phyloP scores from a whole-genome alignment of 441 rosid genomes.

The Pelargonium australe region DNA sequence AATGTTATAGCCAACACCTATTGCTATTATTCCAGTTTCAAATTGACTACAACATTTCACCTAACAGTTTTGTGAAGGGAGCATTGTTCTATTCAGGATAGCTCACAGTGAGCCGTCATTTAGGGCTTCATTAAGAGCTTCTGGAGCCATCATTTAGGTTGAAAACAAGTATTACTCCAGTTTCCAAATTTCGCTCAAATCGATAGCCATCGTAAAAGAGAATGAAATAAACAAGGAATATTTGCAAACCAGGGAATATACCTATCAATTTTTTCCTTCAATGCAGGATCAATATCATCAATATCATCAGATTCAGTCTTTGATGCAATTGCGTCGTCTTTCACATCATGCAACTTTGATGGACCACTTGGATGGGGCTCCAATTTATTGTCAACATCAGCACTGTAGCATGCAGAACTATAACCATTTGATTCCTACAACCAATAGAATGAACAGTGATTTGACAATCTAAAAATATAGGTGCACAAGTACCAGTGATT shows the following conservation, averaged over 20 bases:
- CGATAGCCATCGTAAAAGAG: neutral
- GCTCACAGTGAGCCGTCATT: neutral
- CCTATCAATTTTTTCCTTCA: slow-evolving; percentile 80
- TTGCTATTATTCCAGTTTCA: too few relatives aligned
- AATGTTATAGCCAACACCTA: neutral
- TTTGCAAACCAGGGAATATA: slow-evolving; percentile 21
- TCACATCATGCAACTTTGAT: slow-evolving; percentile 30
- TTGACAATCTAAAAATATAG: neutral
- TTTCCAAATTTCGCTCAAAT: neutral
- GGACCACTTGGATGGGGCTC: slow-evolving; percentile 30
- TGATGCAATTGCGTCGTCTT: slow-evolving; percentile 38
- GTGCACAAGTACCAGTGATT: neutral
- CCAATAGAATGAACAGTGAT: neutral
- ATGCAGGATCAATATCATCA: slow-evolving; percentile 81
- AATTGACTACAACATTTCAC: too few relatives aligned
- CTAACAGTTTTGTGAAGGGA: too few relatives aligned
- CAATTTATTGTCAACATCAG: slow-evolving; percentile 30
- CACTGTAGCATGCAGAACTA: slow-evolving; percentile 28
- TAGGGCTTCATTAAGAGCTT: neutral
- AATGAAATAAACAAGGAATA: neutral
- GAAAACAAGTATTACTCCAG: neutral
- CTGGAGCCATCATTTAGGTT: neutral
- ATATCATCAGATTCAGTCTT: slow-evolving; percentile 61
- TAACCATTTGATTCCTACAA: slow-evolving; percentile 46
- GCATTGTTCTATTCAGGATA: too few relatives aligned